Evolutionary conservation across 805 yeast genomes (phyloP).

Genomic region (Saturnispora sekii): DNA sequence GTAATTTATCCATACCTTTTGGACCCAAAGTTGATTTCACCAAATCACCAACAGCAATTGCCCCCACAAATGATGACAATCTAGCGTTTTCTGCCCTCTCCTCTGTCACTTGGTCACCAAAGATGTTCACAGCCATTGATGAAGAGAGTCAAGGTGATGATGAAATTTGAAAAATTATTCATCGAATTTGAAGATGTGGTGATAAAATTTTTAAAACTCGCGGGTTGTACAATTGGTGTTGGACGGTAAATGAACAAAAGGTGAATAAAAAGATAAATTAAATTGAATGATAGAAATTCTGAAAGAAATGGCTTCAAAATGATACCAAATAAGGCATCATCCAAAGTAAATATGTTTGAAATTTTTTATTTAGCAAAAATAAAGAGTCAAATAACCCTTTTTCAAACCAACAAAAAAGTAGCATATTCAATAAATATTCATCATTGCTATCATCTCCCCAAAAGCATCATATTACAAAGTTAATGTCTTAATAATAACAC

Average conservation of each 20-base stretch:
- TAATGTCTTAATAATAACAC: too few species aligned
- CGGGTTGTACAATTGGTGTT: too few species aligned
- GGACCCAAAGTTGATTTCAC: conserved; percentile 95
- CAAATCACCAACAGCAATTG: conserved; percentile 97
- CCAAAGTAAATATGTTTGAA: not conserved
- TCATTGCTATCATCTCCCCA: too few species aligned
- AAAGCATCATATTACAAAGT: too few species aligned
- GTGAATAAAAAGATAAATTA: not conserved
- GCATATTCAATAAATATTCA: too few species aligned
- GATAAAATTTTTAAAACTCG: too few species aligned
- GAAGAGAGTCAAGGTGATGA: not conserved
- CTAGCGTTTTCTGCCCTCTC: conserved; percentile 98
- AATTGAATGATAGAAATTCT: not conserved
- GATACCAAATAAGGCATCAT: not conserved
- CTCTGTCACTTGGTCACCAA: conserved; percentile 95
- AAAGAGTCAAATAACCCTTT: not conserved
- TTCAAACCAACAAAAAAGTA: too few species aligned
- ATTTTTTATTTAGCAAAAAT: not conserved
- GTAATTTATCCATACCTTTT: conserved; percentile 95
- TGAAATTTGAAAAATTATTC: not conserved
- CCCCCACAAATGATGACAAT: conserved; percentile 94
- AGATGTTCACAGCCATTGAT: conserved; percentile 72
- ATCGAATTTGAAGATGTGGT: not conserved
- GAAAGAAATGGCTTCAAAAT: not conserved
- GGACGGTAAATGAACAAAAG: not conserved